Evolutionary conservation across 2,329 filamentous ascomycete genomes (phyloP), one percentile per base, ranked within the genome.

Genomic region (Colletotrichum paranaense): DNA sequence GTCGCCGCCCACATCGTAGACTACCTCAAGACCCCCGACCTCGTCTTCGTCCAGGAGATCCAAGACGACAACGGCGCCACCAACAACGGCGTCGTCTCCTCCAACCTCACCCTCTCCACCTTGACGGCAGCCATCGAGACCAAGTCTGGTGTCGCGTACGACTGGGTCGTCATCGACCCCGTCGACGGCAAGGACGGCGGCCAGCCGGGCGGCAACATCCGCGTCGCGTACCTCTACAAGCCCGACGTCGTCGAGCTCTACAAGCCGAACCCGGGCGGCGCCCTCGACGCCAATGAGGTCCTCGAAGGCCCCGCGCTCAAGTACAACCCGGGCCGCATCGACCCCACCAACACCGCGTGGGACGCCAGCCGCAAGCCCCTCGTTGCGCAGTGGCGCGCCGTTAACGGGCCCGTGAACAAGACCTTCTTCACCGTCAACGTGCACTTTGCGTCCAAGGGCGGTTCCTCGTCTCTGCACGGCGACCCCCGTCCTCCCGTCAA

Each of bases 351-450:
- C 79, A 76, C 78, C 5, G 91, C 90, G 1, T 94, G 90, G 89
- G 82, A 82, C 3, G 83, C 83, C 60, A 91, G 88, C 78, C 89
- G 92, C 70, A 94, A 94, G 83, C 92, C 92, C 2, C 83, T 94
- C 0, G 91, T 86, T 0, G 92, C 92, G 4, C 86, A 88, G 72
- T 94, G 92, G 91, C 87, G 89, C 78, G 86, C 90, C 0, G 82
- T 89, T 42, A 86, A 88, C 70, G 86, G 86, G 3, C 82, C 81
- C 32, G 83, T 86, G 72, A 86, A 82, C 73, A 88, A 86, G 74
- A 78, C 81, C 0, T 91, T 94, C 82, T 94, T 93, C 81, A 93
- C 92, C 2, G 85, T 94, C 74, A 94, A 94, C 78, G 90, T 94
- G 52, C 92, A 94, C 82, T 90, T 90, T 77, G 86, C 86, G 1